phyloP scores from a whole-genome alignment of 306 rosid genomes.

The Senna tora region DNA sequence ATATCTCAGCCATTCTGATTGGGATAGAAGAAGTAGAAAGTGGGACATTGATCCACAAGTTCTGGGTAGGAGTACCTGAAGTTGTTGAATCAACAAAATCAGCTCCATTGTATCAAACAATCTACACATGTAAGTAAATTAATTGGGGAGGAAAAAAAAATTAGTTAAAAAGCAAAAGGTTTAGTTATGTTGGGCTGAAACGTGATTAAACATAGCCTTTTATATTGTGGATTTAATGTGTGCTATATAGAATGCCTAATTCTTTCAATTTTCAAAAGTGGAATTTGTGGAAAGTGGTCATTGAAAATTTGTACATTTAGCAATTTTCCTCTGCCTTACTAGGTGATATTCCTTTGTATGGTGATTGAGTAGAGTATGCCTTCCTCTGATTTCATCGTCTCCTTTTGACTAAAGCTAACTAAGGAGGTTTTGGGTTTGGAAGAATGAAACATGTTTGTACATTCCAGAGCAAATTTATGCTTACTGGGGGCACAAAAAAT shows the following conservation, averaged over 20 bases:
- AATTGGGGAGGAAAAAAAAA: not conserved
- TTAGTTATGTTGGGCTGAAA: constrained; percentile 13
- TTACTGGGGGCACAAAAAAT: not conserved
- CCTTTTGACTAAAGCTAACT: not conserved
- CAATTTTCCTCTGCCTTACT: not conserved
- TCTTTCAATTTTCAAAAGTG: constrained; percentile 31
- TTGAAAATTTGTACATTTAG: constrained; percentile 3
- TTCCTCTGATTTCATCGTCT: not conserved
- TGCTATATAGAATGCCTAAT: constrained; percentile 11
- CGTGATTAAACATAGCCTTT: constrained; percentile 16
- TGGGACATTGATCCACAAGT: constrained; percentile 48
- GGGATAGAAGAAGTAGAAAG: constrained; percentile 51
- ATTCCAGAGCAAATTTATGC: not conserved
- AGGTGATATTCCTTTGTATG: not conserved
- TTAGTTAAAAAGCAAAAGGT: not conserved
- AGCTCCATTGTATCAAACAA: constrained; percentile 22
- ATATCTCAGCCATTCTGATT: constrained; percentile 35
- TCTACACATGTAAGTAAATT: constrained; percentile 25
- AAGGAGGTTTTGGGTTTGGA: too few relatives aligned
- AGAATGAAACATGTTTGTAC: not conserved
- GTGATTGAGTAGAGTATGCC: not conserved
- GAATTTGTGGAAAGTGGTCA: constrained; percentile 30
- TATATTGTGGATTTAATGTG: not conserved
- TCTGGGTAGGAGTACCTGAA: constrained; percentile 38
- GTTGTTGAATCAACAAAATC: constrained; percentile 40